Conservation (phyloP, 2,329 filamentous ascomycete species). For the Monascus ruber region DNA sequence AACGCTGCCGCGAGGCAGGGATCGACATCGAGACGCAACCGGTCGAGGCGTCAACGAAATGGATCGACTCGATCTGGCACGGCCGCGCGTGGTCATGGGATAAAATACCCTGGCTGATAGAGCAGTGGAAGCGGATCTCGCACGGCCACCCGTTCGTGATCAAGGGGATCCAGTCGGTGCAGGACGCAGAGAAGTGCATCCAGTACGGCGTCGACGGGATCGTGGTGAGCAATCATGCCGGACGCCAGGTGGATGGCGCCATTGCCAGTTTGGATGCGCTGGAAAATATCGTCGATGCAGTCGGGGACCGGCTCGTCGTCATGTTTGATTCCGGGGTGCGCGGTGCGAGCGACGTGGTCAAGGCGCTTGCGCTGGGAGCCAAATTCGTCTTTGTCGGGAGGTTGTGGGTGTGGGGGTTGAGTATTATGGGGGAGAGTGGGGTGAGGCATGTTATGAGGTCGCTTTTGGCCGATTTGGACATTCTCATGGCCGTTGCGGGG, state of each 20-base stretch:
- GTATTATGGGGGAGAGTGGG: slow-evolving; percentile 49
- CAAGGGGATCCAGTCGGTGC: slow-evolving; percentile 59
- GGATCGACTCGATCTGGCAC: slow-evolving; percentile 58
- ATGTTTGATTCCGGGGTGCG: slow-evolving; percentile 52
- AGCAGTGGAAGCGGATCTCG: slow-evolving; percentile 43
- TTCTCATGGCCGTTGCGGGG: slow-evolving; percentile 49
- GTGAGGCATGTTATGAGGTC: slow-evolving; percentile 52
- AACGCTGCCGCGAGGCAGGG: slow-evolving; percentile 37
- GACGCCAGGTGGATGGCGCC: slow-evolving; percentile 52
- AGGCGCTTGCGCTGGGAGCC: slow-evolving; percentile 50
- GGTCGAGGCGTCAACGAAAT: slow-evolving; percentile 46
- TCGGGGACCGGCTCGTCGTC: slow-evolving; percentile 41
- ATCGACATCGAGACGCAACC: slow-evolving; percentile 44
- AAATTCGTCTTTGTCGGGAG: slow-evolving; percentile 52
- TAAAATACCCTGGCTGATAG: slow-evolving; percentile 54
- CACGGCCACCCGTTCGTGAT: slow-evolving; percentile 49
- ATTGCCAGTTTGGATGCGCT: slow-evolving; percentile 49
- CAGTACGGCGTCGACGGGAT: slow-evolving; percentile 55
- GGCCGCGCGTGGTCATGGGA: slow-evolving; percentile 53
- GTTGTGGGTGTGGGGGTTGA: slow-evolving; percentile 49
- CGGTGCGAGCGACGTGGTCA: slow-evolving; percentile 47
- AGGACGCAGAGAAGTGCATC: slow-evolving; percentile 51
- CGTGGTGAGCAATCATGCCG: slow-evolving; percentile 60
- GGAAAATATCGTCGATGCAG: slow-evolving; percentile 45
- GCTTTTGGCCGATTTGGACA: slow-evolving; percentile 52